Evolutionary conservation across 768 basidiomycete genomes (phyloP).

Genomic region (Mycena metata): DNA sequence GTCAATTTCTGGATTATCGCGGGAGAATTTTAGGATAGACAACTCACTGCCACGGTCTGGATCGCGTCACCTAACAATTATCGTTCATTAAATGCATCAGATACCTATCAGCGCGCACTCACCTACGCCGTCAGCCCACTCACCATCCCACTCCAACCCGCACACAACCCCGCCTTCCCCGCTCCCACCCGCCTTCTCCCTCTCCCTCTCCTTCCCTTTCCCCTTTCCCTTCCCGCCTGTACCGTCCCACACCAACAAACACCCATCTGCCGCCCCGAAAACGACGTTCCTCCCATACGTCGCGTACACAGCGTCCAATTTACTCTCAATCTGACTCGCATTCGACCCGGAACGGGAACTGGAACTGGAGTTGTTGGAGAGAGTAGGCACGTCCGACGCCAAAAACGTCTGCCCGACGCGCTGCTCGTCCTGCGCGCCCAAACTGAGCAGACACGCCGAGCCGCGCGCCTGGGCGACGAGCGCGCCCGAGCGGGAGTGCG

Average conservation of each 20-base stretch:
- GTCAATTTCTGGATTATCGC: conserved; percentile 31
- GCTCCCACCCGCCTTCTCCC: too few species aligned
- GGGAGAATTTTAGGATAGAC: conserved; percentile 15
- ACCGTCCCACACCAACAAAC: conserved; percentile 74
- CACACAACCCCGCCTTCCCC: conserved; percentile 60
- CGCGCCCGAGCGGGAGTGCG: conserved; percentile 61
- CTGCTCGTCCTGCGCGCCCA: conserved; percentile 63
- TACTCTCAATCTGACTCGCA: too few species aligned
- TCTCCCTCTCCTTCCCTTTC: too few species aligned
- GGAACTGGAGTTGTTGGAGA: background rate
- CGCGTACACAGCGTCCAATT: conserved; percentile 68
- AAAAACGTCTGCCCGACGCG: conserved; percentile 69
- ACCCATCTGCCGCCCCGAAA: conserved; percentile 68
- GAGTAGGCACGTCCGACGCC: conserved; percentile 51
- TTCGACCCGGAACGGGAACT: too few species aligned
- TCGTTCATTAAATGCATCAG: conserved; percentile 29
- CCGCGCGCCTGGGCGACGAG: conserved; percentile 68
- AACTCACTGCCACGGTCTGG: conserved; percentile 58
- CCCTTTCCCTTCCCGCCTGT: conserved; percentile 50
- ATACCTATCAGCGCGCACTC: background rate
- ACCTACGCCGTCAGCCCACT: conserved; percentile 34
- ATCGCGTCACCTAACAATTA: conserved; percentile 51
- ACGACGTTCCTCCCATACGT: conserved; percentile 66
- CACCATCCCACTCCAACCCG: conserved; percentile 73
- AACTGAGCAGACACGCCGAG: conserved; percentile 63